Base-by-base conservation (phyloP, 768 basidiomycete species). In the Pleurotus eryngii region DNA sequence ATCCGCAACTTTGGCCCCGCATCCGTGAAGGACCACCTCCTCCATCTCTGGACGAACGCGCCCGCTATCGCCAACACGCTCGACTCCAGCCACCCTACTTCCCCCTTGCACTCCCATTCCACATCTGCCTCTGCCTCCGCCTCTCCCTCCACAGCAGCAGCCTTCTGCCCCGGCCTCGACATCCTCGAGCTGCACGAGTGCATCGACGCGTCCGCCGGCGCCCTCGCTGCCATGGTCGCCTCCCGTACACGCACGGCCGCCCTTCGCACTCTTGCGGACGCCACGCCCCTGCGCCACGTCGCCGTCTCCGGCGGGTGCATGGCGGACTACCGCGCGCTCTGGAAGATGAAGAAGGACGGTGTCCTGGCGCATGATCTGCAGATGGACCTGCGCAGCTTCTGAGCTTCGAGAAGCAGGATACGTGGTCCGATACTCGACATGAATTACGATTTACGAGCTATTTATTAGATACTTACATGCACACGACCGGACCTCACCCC, bases 171-270 rank as follows among this genome's bases (percentile, higher is more conserved):
- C 4, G 24, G 4, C 18, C 51, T 53, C n/a, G 51, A 53, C 14
- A 20, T 17, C 12, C 38, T 53, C 12, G 51, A 53, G 15, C 37
- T 53, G 17, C 37, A 53, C 38, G 51, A 53, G 12, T 53, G 51
- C 24, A 20, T 53, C 38, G 51, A 22, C 22, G 51, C 38, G 12
- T 39, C 51, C 7, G 30, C 27, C 9, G 51, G 51, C 18, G 39
- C 20, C 15, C 51, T 53, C 11, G 51, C 39, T 20, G 20, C 37
- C 73, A 66, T 43, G 69, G 35, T 61, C 55, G 5, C 53, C 14
- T 24, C 47, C 48, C 27, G 48, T 17, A 58, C 61, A 56, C 67
- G 60, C 39, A 30, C 49, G 56, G 42, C 58, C 54, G 3, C 51
- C 12, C 17, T 43, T 43, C 26, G 37, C 18, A 58, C 61, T 57